Conservation (phyloP, 768 basidiomycete genomes). For the Lentinula boryana region DNA sequence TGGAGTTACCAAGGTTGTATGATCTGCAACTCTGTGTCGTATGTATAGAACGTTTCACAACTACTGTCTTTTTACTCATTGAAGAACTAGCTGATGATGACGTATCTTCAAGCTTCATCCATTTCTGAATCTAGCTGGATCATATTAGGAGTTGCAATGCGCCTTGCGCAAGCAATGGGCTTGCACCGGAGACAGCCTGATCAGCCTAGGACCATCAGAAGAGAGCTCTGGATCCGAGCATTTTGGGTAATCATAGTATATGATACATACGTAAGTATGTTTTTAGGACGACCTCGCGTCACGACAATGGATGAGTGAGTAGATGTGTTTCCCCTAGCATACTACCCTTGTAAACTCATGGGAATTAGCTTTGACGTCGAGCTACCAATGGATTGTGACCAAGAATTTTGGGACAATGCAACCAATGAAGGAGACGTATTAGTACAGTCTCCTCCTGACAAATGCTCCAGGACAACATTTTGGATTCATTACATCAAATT, state of each 20-base stretch:
- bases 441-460: constrained; percentile 1
- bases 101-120: constrained; percentile 41
- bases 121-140: constrained; percentile 38
- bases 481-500: not conserved
- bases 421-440: constrained; percentile 7
- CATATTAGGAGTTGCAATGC: constrained; percentile 30
- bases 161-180: constrained; percentile 36
- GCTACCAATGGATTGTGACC: constrained; percentile 47
- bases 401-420: constrained; percentile 26
- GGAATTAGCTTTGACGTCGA: constrained; percentile 32
- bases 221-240: constrained; percentile 32
- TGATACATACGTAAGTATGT: constrained; percentile 7
- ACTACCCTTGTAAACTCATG: not conserved
- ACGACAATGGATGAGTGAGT: constrained; percentile 29
- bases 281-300: constrained; percentile 46
- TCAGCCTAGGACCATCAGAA: constrained; percentile 15
- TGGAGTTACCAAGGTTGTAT: constrained; percentile 43
- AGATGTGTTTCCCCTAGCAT: constrained; percentile 8
- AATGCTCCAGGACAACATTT: constrained; percentile 1
- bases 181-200: constrained; percentile 16
- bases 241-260: constrained; percentile 4
- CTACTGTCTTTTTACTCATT: not conserved
- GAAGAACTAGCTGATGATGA: constrained; percentile 34
- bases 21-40: constrained; percentile 50
- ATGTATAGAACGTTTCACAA: constrained; percentile 10